Evolutionary conservation across 2,329 filamentous ascomycete genomes (phyloP).

Genomic region (Exutisphaerella laricina): DNA sequence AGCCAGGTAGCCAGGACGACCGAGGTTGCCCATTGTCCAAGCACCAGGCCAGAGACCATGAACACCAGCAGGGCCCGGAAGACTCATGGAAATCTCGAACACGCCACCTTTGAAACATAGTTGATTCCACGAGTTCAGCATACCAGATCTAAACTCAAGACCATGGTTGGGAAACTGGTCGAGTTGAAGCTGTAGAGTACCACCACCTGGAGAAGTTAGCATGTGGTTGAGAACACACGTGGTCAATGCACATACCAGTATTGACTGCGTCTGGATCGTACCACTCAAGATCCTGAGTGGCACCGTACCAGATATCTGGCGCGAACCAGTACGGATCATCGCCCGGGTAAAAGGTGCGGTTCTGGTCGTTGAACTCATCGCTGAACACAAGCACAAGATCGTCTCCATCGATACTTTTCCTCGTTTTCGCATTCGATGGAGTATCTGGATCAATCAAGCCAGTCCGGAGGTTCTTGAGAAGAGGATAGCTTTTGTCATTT

Average conservation of each 20-base stretch:
- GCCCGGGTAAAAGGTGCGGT: conserved; percentile 64
- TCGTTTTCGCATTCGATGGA: conserved; percentile 51
- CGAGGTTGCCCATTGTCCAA: conserved; percentile 53
- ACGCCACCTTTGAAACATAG: conserved; percentile 52
- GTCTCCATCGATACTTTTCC: conserved; percentile 54
- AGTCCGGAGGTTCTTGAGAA: conserved; percentile 45
- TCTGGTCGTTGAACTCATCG: conserved; percentile 64
- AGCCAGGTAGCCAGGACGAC: conserved; percentile 47
- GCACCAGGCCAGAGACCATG: conserved; percentile 50
- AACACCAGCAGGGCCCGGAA: conserved; percentile 47
- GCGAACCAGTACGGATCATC: conserved; percentile 66
- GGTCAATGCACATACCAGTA: conserved; percentile 31
- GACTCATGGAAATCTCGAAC: conserved; percentile 48
- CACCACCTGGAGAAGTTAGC: conserved; percentile 12
- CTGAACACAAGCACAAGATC: conserved; percentile 61
- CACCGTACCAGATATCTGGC: conserved; percentile 67
- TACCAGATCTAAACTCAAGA: conserved; percentile 46
- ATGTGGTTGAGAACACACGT: neutral
- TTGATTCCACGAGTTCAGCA: conserved; percentile 50
- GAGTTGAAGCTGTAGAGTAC: conserved; percentile 53
- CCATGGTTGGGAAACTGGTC: conserved; percentile 61
- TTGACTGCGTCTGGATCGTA: conserved; percentile 46
- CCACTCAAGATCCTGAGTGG: conserved; percentile 60
- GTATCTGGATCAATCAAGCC: conserved; percentile 64
- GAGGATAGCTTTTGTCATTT: conserved; percentile 44